Percentiles rank a stretch among this genome's conserved stretches.
phyloP scores from a whole-genome alignment of 257 asterid species.

The Anisodus acutangulus region DNA sequence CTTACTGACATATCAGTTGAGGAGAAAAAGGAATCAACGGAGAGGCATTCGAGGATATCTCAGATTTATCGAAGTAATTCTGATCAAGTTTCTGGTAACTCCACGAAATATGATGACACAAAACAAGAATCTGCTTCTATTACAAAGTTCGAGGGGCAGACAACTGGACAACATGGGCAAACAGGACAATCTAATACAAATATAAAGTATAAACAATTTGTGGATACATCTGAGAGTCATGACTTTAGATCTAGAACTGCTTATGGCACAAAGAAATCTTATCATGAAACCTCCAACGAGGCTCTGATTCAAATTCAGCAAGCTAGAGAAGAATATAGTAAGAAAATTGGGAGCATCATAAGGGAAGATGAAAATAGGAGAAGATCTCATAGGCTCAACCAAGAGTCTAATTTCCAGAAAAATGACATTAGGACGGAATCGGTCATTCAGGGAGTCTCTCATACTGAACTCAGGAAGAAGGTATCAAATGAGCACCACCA shows the following conservation, averaged over 20 bases:
- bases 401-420: conserved; percentile 54
- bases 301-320: conserved; percentile 45
- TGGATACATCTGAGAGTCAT: conserved; percentile 43
- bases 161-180: conserved; percentile 45
- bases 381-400: conserved; percentile 43
- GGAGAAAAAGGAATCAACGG: conserved; percentile 49
- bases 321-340: conserved; percentile 44
- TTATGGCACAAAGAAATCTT: conserved; percentile 46
- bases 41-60: conserved; percentile 43
- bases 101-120: conserved; percentile 48
- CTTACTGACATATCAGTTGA: conserved; percentile 64
- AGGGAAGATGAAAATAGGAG: conserved; percentile 57
- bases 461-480: conserved; percentile 35
- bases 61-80: conserved; percentile 43
- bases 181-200: conserved; percentile 51
- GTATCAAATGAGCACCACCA: conserved; percentile 50
- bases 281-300: conserved; percentile 44
- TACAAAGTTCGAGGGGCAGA: conserved; percentile 43
- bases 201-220: conserved; percentile 61
- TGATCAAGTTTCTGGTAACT: conserved; percentile 47
- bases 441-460: conserved; percentile 47
- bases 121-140: conserved; percentile 42
- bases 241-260: conserved; percentile 40
- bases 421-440: conserved; percentile 53
- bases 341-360: conserved; percentile 40